phyloP scores from a whole-genome alignment of 2,329 filamentous ascomycete species.

The Pseudofabraea citricarpa region DNA sequence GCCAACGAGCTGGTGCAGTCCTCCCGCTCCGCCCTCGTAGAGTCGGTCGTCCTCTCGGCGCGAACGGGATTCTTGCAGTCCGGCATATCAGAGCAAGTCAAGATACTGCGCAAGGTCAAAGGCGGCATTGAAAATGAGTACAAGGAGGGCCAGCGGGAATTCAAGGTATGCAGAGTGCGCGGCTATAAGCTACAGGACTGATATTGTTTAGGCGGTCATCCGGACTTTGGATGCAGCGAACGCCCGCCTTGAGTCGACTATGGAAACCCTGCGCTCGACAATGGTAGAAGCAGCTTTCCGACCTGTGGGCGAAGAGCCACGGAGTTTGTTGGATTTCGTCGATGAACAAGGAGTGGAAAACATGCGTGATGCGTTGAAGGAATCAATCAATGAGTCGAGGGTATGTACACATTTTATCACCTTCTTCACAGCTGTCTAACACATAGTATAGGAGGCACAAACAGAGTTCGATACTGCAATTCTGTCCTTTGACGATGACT shows the following conservation, averaged over 20 bases:
- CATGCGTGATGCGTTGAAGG: constrained; percentile 62
- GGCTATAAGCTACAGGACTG: constrained; percentile 1
- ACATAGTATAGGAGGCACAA: constrained; percentile 49
- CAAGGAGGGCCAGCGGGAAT: constrained; percentile 53
- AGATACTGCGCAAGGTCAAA: constrained; percentile 46
- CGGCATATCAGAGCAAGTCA: constrained; percentile 53
- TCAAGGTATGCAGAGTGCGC: constrained; percentile 31
- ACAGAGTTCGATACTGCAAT: constrained; percentile 67
- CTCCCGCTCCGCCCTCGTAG: constrained; percentile 71
- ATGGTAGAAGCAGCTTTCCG: constrained; percentile 60
- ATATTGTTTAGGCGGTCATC: constrained; percentile 44
- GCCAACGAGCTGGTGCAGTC: constrained; percentile 81
- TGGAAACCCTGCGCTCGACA: constrained; percentile 59
- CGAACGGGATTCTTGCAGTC: constrained; percentile 63
- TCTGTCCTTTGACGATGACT: constrained; percentile 67
- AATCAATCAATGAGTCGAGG: constrained; percentile 66
- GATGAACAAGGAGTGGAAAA: constrained; percentile 65
- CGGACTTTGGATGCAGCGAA: constrained; percentile 63
- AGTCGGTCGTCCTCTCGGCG: constrained; percentile 68
- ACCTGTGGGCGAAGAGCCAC: constrained; percentile 51
- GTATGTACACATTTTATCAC: constrained; percentile 30
- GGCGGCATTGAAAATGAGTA: constrained; percentile 49
- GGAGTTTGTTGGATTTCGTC: constrained; percentile 70
- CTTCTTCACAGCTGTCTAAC: constrained; percentile 8
- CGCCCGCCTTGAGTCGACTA: constrained; percentile 58